Conservation (phyloP, 2,329 filamentous ascomycete genomes). For the Penicillium concentricum region DNA sequence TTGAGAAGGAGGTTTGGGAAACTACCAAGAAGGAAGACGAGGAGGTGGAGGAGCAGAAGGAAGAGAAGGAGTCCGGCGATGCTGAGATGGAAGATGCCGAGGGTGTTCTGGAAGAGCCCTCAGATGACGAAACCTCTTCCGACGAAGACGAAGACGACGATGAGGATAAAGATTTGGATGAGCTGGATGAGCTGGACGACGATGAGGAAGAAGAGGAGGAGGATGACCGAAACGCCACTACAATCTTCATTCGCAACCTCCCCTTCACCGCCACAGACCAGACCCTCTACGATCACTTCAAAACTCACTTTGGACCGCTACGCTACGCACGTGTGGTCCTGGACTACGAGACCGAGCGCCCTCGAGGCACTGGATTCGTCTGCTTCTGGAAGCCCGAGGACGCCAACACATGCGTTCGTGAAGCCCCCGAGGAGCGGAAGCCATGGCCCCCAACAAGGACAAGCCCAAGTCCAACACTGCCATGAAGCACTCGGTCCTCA, state of each 20-base stretch:
- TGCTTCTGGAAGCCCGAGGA: slow-evolving; percentile 81
- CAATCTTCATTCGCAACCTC: slow-evolving; percentile 89
- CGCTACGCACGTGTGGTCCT: slow-evolving; percentile 90
- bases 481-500: slow-evolving; percentile 76
- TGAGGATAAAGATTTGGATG: slow-evolving; percentile 46
- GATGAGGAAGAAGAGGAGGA: slow-evolving; percentile 49
- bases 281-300: slow-evolving; percentile 77
- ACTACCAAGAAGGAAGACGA: slow-evolving; percentile 54
- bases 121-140: slow-evolving; percentile 38
- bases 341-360: slow-evolving; percentile 79
- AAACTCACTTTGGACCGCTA: slow-evolving; percentile 74
- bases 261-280: slow-evolving; percentile 87
- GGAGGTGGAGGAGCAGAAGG: slow-evolving; percentile 18
- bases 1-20: slow-evolving; percentile 86
- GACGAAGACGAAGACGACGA: slow-evolving; percentile 42
- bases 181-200: slow-evolving; percentile 43
- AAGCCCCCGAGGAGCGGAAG: slow-evolving; percentile 57
- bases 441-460: slow-evolving; percentile 44
- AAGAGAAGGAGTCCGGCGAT: slow-evolving; percentile 34
- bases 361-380: slow-evolving; percentile 91
- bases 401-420: slow-evolving; percentile 71
- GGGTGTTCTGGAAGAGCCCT: slow-evolving; percentile 44
- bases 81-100: slow-evolving; percentile 59
- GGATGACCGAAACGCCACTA: slow-evolving; percentile 63
- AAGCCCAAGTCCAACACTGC: slow-evolving; percentile 42